Percentiles rank a stretch among this genome's conserved stretches.
Evolutionary conservation across 129 eudicot species (phyloP).

Genomic region (Pulicaria dysenterica): DNA sequence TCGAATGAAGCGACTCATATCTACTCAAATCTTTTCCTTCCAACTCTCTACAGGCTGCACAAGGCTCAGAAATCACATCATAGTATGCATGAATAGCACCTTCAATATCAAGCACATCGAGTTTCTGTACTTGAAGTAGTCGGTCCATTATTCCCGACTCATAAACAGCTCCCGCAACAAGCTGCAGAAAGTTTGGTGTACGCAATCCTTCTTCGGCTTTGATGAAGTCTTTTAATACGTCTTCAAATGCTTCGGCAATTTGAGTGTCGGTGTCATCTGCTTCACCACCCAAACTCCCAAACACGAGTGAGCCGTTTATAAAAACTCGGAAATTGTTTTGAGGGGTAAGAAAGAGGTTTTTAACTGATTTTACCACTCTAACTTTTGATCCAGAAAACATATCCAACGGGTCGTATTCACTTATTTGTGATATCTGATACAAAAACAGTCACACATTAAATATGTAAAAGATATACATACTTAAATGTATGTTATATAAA

Average conservation of each 20-base stretch:
- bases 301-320: slow-evolving; percentile 70
- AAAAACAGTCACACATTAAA: slow-evolving; percentile 9
- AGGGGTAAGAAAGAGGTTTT: slow-evolving; percentile 69
- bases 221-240: slow-evolving; percentile 52
- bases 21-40: slow-evolving; percentile 36
- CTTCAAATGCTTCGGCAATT: slow-evolving; percentile 53
- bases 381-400: slow-evolving; percentile 72
- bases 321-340: slow-evolving; percentile 95
- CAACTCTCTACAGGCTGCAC: slow-evolving; percentile 52
- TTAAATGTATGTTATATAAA: no score
- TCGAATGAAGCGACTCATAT: slow-evolving; percentile 54
- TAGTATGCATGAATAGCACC: slow-evolving; percentile 98
- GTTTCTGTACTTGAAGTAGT: slow-evolving; percentile 81
- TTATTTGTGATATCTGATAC: slow-evolving; percentile 74
- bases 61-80: slow-evolving; percentile 68
- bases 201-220: slow-evolving; percentile 61
- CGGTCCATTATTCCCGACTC: slow-evolving; percentile 57
- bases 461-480: no score
- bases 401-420: slow-evolving; percentile 90
- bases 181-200: slow-evolving; percentile 54
- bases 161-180: slow-evolving; percentile 59
- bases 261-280: slow-evolving; percentile 39
- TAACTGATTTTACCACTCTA: slow-evolving; percentile 64
- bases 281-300: slow-evolving; percentile 73
- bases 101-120: slow-evolving; percentile 76